A percentile compares a stretch with the other conserved stretches of the same genome.
Evolutionary conservation across 140 eudicot species (phyloP).

Genomic region (Ambrosia hybrid): DNA sequence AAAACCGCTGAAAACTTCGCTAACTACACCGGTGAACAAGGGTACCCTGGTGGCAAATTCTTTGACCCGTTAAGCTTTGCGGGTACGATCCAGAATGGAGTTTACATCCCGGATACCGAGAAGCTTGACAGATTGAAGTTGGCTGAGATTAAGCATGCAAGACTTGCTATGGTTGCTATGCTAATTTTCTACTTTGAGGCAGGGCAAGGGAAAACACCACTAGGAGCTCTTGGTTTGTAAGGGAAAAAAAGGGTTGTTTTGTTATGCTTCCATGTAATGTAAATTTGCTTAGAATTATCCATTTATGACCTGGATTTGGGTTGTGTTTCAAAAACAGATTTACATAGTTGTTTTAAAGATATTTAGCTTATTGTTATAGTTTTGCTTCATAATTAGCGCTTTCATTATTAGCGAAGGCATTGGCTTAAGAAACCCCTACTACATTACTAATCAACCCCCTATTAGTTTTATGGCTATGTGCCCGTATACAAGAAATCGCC

Average conservation of each 20-base stretch:
- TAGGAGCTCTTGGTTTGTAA: constrained; percentile 92
- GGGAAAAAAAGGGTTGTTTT: constrained; percentile 26
- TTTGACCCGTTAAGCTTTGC: constrained; percentile 87
- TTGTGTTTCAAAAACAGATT: not conserved
- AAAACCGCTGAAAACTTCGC: constrained; percentile 77
- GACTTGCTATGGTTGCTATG: constrained; percentile 97
- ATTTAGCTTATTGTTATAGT: not conserved
- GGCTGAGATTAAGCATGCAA: constrained; percentile 95
- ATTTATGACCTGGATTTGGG: not conserved
- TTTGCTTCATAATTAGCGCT: not conserved
- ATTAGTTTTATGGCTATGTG: no score
- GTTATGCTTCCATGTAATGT: constrained; percentile 32
- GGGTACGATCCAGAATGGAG: constrained; percentile 70
- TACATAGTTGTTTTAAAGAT: not conserved
- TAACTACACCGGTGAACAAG: constrained; percentile 87
- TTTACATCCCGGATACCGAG: constrained; percentile 68
- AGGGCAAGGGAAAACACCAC: constrained; percentile 99
- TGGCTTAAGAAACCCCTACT: no score
- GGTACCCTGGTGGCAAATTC: constrained; percentile 97
- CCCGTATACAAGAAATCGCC: no score
- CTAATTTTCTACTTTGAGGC: constrained; percentile 93
- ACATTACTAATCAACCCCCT: no score
- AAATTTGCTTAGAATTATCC: constrained; percentile 47
- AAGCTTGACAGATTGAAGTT: constrained; percentile 92
- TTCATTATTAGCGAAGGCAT: not conserved